phyloP scores from a whole-genome alignment of 495 filamentous ascomycete species.

The Penicillium robsamsonii region DNA sequence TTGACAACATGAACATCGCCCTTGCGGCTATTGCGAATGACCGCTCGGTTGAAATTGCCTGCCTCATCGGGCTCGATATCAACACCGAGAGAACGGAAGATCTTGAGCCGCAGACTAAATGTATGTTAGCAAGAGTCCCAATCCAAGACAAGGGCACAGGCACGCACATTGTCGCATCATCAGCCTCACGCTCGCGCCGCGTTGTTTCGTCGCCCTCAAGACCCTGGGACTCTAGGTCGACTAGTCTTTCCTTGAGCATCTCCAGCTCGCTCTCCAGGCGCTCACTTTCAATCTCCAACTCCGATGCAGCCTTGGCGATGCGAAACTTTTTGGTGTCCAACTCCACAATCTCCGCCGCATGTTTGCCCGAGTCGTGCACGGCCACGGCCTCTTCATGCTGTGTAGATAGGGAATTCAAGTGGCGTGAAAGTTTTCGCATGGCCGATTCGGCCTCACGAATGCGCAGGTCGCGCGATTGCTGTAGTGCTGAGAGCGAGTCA shows the following conservation, averaged over 20 bases:
- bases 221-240: conserved; percentile 81
- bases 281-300: conserved; percentile 90
- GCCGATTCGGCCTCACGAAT: conserved; percentile 68
- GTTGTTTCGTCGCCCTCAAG: conserved; percentile 57
- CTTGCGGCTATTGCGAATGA: conserved; percentile 81
- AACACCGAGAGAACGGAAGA: conserved; percentile 87
- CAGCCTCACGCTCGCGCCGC: conserved; percentile 59
- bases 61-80: conserved; percentile 80
- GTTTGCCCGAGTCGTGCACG: conserved; percentile 68
- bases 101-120: conserved; percentile 73
- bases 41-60: conserved; percentile 79
- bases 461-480: conserved; percentile 73
- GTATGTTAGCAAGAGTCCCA: conserved; percentile 13
- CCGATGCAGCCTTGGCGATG: conserved; percentile 80
- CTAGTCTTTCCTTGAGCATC: conserved; percentile 69
- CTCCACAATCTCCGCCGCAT: conserved; percentile 76
- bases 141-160: neutral
- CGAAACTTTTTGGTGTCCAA: conserved; percentile 94
- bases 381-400: conserved; percentile 70
- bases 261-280: conserved; percentile 78
- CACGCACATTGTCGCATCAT: conserved; percentile 55
- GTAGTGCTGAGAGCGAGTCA: conserved; percentile 74
- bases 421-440: conserved; percentile 72
- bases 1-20: conserved; percentile 95
- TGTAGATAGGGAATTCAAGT: conserved; percentile 61